Conservation (phyloP, 2,329 filamentous ascomycete species). For the Trichoderma atrobrunneum region DNA sequence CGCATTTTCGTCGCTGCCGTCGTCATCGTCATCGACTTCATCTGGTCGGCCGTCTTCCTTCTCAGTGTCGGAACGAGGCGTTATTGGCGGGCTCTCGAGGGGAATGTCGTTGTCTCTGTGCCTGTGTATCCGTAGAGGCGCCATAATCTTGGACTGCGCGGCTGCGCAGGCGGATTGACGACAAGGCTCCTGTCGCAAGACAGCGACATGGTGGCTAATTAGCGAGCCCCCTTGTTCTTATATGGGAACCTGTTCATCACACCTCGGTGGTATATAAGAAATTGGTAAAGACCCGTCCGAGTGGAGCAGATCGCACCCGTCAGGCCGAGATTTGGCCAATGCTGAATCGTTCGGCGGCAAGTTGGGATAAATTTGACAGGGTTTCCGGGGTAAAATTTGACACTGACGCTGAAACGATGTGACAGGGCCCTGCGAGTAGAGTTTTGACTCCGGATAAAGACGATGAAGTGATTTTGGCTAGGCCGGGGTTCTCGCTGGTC, state of each 20-base stretch:
- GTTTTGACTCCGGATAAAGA: neutral
- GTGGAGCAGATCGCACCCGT: slow-evolving; percentile 1
- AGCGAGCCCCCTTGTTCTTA: slow-evolving; percentile 9
- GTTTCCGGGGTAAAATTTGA: neutral
- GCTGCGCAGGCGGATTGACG: neutral
- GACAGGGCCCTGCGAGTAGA: no score
- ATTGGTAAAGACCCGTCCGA: neutral
- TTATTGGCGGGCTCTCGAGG: neutral
- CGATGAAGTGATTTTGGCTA: neutral
- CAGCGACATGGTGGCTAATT: slow-evolving; percentile 7
- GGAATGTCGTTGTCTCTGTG: neutral
- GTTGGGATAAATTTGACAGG: neutral
- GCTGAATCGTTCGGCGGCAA: neutral
- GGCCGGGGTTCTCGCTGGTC: neutral
- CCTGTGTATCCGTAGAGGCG: neutral
- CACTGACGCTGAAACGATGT: no score
- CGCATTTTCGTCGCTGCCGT: neutral
- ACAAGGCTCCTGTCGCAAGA: neutral
- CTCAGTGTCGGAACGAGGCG: neutral
- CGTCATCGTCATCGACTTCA: neutral
- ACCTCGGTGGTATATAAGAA: slow-evolving; percentile 5
- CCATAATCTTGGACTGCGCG: neutral
- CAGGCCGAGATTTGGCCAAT: neutral
- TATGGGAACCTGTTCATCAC: neutral
- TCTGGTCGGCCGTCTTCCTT: neutral